Evolutionary conservation across 306 rosid species (phyloP).

Genomic region (Glycine latifolia): DNA sequence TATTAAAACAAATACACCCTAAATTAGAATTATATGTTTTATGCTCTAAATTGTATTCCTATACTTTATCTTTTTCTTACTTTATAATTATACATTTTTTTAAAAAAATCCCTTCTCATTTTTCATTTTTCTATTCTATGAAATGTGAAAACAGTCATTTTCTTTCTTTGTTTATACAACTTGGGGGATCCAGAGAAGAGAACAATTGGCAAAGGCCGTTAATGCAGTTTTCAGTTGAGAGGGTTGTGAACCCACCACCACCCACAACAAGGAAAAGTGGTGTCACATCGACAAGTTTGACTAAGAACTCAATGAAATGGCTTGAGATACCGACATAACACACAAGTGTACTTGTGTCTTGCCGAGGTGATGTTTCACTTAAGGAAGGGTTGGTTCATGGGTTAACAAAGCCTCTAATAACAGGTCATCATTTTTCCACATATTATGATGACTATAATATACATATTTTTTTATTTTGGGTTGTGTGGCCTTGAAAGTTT

Average conservation of each 20-base stretch:
- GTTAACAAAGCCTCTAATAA: not conserved
- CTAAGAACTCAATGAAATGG: not conserved
- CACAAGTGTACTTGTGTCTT: not conserved
- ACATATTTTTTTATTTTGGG: not conserved
- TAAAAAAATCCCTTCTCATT: not conserved
- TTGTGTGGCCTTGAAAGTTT: not conserved
- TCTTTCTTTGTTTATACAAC: not conserved
- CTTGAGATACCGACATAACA: slow-evolving; percentile 14
- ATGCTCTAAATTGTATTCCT: too few species aligned
- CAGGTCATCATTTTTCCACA: slow-evolving; percentile 7
- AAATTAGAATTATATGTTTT: too few species aligned
- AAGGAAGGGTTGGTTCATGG: not conserved
- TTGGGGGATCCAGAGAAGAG: not conserved
- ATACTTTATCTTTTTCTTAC: too few species aligned
- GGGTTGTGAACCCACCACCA: too few species aligned
- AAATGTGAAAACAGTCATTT: not conserved
- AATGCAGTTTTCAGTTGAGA: slow-evolving; percentile 51
- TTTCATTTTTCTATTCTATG: not conserved
- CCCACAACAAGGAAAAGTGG: not conserved
- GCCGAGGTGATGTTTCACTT: not conserved
- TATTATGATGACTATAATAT: not conserved
- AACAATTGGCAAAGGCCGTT: slow-evolving; percentile 39
- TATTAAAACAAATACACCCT: too few species aligned
- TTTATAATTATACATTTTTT: too few species aligned
- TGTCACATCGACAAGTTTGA: slow-evolving; percentile 23